Base-by-base conservation (phyloP, 129 eudicot genomes). In the Tanacetum coccineum region DNA sequence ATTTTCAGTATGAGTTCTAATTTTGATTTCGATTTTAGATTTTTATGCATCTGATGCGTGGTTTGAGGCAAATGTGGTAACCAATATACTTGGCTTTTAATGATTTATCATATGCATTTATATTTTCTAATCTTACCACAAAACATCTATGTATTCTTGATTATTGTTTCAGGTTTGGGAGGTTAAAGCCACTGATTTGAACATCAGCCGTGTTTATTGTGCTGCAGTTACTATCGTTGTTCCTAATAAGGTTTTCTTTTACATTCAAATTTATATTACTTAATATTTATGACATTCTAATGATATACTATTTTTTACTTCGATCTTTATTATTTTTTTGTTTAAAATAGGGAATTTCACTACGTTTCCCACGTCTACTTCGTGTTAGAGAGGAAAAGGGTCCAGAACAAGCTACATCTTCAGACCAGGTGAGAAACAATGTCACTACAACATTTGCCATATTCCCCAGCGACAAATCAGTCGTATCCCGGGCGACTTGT, bases 171-270 rank as follows among this genome's bases (percentile, higher is more conserved):
- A 88, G 98, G 98, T 92, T 45, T 88, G 98, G 98, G 98, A 92
- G 83, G 98, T 92, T 44, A 92, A 92, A 82, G 98, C 95, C 52
- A 96, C 98, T 54, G 96, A 92, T 52, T 81, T 92, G 71, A 88
- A 96, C 39, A 83, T 88, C 74, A 92, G 98, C 79, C 89, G 91
- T 17, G 91, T 88, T 74, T 78, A 92, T 76, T 85, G 95, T 78
- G 98, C 98, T 76, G 98, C 96, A 21, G 62, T 78, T 67, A 96
- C 91, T 20, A 50, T 75, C n/a, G 95, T 92, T 45, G 95, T 85
- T 68, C 78, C 87, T 48, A 74, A 80, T 57, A 92, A 92, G 98
- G 98, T 92, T 77, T 44, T 11, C 28, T 51, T 49, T 30, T 21
- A n/a, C 28, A 9, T 21, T 59, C 30, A 45, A 45, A 21, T 46